These are phyloP conservation scores for Candida ovalis DNA, from an alignment of 805 yeast genomes.

Conservation along the genomic window DNA sequence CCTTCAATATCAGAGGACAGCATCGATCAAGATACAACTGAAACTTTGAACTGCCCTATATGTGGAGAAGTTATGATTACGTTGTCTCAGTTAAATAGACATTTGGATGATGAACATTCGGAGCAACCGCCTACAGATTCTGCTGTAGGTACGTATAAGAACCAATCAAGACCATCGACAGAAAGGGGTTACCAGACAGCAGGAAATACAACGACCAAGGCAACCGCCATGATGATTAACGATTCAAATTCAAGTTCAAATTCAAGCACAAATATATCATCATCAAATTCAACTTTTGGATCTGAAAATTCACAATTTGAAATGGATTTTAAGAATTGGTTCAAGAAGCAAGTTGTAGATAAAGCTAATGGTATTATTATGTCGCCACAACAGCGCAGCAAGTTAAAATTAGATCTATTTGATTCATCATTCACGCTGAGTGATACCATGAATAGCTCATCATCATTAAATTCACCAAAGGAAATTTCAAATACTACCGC, in stretches of 20 bases:
- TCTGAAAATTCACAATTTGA: conserved; percentile 19
- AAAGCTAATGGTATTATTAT: conserved; percentile 32
- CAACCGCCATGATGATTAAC: not conserved
- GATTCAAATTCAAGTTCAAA: not conserved
- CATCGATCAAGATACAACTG: not conserved
- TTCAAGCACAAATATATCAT: not conserved
- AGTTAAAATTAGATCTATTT: conserved; percentile 44
- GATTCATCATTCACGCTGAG: conserved; percentile 30
- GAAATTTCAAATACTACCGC: not conserved
- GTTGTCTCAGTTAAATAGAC: conserved; percentile 56
- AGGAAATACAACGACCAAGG: too few species aligned
- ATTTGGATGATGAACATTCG: conserved; percentile 68
- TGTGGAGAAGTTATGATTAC: conserved; percentile 59
- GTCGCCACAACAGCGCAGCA: conserved; percentile 10
- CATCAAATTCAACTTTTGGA: not conserved
- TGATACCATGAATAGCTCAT: not conserved
- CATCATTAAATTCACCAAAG: not conserved
- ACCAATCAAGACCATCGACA: too few species aligned
- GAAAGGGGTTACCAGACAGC: too few species aligned
- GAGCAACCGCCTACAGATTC: too few species aligned
- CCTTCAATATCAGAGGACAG: conserved; percentile 1
- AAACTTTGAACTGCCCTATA: conserved; percentile 57
- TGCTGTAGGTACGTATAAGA: too few species aligned
- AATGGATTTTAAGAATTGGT: conserved; percentile 41
- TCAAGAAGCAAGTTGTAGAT: conserved; percentile 35